These are phyloP conservation scores for Eucalyptus cloeziana DNA, from an alignment of 345 rosid species.

Conservation along the genomic window DNA sequence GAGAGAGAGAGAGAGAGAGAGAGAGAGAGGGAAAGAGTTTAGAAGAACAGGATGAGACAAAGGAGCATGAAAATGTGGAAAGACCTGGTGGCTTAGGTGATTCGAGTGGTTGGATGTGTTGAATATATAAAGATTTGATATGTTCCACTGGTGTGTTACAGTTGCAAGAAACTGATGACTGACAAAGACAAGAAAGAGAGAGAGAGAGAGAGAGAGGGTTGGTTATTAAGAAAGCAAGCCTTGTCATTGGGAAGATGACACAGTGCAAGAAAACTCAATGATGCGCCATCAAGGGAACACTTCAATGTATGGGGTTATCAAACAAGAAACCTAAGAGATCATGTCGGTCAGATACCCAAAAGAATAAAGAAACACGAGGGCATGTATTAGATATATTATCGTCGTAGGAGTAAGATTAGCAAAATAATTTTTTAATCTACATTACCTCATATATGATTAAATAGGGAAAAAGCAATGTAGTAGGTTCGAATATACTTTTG, in stretches of 20 bases:
- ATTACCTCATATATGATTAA: neutral
- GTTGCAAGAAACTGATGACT: neutral
- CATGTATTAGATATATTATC: neutral
- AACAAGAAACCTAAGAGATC: neutral
- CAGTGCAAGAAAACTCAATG: neutral
- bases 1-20: neutral
- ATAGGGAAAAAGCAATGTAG: neutral
- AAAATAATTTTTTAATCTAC: neutral
- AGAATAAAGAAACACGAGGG: neutral
- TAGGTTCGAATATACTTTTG: neutral
- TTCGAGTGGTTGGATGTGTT: neutral
- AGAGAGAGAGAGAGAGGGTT: neutral
- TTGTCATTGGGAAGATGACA: neutral
- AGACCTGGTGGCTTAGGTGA: neutral
- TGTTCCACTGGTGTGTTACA: neutral
- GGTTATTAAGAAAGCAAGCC: constrained; percentile 10
- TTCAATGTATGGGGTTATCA: neutral
- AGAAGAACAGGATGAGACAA: neutral
- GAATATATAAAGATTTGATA: neutral
- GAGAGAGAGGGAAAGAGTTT: neutral
- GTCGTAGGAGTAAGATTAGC: neutral
- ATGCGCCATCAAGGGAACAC: neutral
- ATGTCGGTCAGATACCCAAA: neutral
- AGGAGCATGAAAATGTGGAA: neutral
- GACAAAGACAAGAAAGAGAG: constrained; percentile 2